A percentile compares a stretch with the other conserved stretches of the same genome.
Evolutionary conservation across 495 filamentous ascomycete genomes (phyloP).

Genomic region (Aspergillus haitiensis): DNA sequence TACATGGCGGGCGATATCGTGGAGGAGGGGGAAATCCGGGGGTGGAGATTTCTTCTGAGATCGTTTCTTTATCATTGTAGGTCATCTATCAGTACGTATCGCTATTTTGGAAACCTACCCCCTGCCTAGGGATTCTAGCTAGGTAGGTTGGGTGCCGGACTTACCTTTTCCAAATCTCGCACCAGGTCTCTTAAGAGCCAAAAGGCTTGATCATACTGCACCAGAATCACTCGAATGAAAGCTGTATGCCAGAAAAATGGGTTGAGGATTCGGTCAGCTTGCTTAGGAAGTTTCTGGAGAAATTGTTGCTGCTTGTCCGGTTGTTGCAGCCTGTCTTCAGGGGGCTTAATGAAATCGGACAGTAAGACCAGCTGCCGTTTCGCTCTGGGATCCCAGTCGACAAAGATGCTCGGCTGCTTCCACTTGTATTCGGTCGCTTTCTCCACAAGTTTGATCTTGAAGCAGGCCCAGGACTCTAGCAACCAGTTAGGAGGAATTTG

Average conservation of each 20-base stretch:
- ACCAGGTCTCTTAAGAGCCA: slow-evolving; percentile 14
- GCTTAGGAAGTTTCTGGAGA: not conserved
- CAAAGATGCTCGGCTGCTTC: slow-evolving; percentile 10
- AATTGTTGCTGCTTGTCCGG: not conserved
- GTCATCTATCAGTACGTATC: not conserved
- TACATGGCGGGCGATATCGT: slow-evolving; percentile 51
- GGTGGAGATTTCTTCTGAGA: not conserved
- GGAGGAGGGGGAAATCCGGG: slow-evolving; percentile 18
- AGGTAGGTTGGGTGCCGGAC: not conserved
- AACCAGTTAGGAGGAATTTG: not conserved
- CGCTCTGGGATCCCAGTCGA: slow-evolving; percentile 8
- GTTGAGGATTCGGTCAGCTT: not conserved
- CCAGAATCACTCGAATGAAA: slow-evolving; percentile 1
- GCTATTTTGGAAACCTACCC: too few relatives aligned
- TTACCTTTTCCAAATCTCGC: slow-evolving; percentile 9
- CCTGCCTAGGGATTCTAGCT: not conserved
- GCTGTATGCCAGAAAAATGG: slow-evolving; percentile 15
- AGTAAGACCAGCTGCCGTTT: slow-evolving; percentile 3
- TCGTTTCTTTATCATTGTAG: slow-evolving; percentile 2
- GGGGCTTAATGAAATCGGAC: not conserved
- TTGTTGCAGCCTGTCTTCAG: not conserved
- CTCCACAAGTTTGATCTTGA: slow-evolving; percentile 13
- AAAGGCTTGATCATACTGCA: slow-evolving; percentile 5
- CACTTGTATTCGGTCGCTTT: slow-evolving; percentile 7
- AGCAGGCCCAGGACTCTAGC: slow-evolving; percentile 16